phyloP scores from a whole-genome alignment of 345 rosid genomes.

The Bruguiera parviflora region DNA sequence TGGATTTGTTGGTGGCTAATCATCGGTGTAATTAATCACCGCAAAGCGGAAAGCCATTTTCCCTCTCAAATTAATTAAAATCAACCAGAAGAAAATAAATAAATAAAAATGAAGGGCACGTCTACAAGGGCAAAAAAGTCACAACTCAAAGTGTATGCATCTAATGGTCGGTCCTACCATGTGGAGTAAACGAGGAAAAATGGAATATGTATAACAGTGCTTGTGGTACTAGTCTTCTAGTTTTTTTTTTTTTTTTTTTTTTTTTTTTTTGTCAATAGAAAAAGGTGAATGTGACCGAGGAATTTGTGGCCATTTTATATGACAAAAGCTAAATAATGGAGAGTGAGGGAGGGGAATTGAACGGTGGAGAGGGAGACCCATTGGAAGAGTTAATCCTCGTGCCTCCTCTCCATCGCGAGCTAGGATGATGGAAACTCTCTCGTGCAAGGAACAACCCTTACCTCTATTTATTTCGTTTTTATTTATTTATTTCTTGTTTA shows the following conservation, averaged over 20 bases:
- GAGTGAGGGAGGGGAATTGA: neutral
- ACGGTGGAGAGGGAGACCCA: neutral
- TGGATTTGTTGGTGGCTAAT: no score
- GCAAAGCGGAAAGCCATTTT: no score
- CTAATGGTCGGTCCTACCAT: conserved; percentile 17
- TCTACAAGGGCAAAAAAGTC: neutral
- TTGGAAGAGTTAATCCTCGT: neutral
- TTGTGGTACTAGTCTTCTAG: no score
- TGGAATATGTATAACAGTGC: no score
- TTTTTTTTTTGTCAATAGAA: neutral
- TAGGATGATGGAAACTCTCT: neutral
- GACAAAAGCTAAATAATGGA: no score
- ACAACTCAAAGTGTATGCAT: neutral
- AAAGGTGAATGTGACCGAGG: neutral
- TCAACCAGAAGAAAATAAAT: no score
- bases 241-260: neutral
- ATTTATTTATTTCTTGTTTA: no score
- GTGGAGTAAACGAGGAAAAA: conserved; percentile 1
- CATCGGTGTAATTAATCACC: no score
- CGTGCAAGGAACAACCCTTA: no score
- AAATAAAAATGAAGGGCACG: no score
- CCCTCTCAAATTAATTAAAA: no score
- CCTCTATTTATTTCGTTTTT: no score
- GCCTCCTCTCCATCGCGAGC: neutral
- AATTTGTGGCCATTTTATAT: conserved; percentile 3